phyloP scores from a whole-genome alignment of 2,329 filamentous ascomycete species.

The Fusarium bulbicola region DNA sequence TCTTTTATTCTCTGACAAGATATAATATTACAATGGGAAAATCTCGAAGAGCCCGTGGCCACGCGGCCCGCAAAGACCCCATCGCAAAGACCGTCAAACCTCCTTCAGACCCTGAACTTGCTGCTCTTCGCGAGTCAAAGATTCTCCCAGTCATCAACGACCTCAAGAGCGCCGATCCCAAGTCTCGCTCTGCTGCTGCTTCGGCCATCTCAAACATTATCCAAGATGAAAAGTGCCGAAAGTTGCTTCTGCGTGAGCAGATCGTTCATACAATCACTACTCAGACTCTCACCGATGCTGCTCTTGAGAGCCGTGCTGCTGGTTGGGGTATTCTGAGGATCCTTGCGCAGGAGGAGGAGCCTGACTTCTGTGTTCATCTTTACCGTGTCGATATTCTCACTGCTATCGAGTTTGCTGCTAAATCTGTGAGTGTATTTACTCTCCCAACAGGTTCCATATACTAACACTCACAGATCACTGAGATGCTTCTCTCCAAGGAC shows the following conservation, averaged over 20 bases:
- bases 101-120: slow-evolving; percentile 70
- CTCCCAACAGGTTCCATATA: background rate
- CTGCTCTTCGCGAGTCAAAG: slow-evolving; percentile 68
- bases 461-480: slow-evolving; percentile 50
- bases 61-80: slow-evolving; percentile 61
- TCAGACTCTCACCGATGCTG: slow-evolving; percentile 70
- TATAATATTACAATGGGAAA: slow-evolving; percentile 63
- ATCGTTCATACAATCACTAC: slow-evolving; percentile 70
- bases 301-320: slow-evolving; percentile 69
- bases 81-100: slow-evolving; percentile 67
- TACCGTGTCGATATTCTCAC: slow-evolving; percentile 69
- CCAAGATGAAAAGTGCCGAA: slow-evolving; percentile 68
- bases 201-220: slow-evolving; percentile 69
- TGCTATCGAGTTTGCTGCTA: slow-evolving; percentile 65
- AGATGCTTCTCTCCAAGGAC: slow-evolving; percentile 54
- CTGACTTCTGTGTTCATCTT: slow-evolving; percentile 73
- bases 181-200: slow-evolving; percentile 67
- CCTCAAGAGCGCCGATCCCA: slow-evolving; percentile 66
- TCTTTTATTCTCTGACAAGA: background rate
- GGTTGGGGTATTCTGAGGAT: slow-evolving; percentile 74
- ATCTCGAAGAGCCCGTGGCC: slow-evolving; percentile 63
- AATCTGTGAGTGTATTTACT: slow-evolving; percentile 54
- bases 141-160: slow-evolving; percentile 71
- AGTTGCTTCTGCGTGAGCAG: slow-evolving; percentile 72
- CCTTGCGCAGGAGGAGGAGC: slow-evolving; percentile 69